Base-by-base conservation (phyloP, 2,329 filamentous ascomycete species). In the Penicillium sp. region DNA sequence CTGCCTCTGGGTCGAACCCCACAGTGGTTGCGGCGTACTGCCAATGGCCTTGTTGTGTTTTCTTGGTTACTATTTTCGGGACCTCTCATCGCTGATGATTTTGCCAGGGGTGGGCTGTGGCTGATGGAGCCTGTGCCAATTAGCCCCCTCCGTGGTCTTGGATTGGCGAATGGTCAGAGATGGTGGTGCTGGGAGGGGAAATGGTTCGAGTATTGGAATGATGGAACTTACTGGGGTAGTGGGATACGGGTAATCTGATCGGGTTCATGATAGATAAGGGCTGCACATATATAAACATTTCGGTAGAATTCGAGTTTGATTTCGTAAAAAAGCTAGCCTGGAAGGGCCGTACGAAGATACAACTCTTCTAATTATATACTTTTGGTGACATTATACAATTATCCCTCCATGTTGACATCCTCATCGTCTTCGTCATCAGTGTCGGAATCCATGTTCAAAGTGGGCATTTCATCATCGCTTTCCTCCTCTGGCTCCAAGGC, bases 101-200 rank as follows among this genome's bases (percentile, higher is more conserved):
- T 96, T 70, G 83, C 88, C 0, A 80, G 82, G 11, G 83, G 86
- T 1, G 92, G 91, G 0, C 68, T 96, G 0, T 96, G 90, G 90
- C 74, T 96, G 14, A 86, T 86, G 60, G 92, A 97, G 73, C 91
- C 92, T 0, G 75, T 96, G n/a, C 91, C 92, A 0, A 62, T 93
- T 9, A 96, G 91, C 53, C 69, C 83, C 1, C 69, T 92, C n/a
- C 80, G 91, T 26, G 84, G 82, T 2, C 33, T 93, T 16, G 88
- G 89, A 0, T 78, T 88, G 33, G 89, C 78, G 1, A 73, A 80
- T 19, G 84, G 82, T 0, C 86, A 90, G 66, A 76, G 80, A 1
- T 88, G 85, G 81, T 90, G 85, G 84, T 85, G 89, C 65, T 92
- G 88, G 85, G 79, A 81, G 61, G 70, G 78, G 31, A 72, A 80